Evolutionary conservation across 495 filamentous ascomycete species (phyloP).

Genomic region (Trichocladium uniseriatum): DNA sequence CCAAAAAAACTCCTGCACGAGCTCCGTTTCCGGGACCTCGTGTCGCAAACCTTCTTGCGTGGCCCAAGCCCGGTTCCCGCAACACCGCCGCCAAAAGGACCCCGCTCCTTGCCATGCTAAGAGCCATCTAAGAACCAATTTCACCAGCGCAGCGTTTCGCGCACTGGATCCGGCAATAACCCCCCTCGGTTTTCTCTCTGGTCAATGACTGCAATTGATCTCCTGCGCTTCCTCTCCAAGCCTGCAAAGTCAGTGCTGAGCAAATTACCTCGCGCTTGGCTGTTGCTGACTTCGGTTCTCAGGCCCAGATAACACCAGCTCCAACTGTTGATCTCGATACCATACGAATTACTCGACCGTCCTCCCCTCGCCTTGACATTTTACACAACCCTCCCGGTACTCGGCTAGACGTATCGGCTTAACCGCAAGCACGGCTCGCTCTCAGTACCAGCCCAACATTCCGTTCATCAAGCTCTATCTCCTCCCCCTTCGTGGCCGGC

Average conservation of each 20-base stretch:
- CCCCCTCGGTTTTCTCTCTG: background rate
- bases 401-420: conserved; percentile 74
- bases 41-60: background rate
- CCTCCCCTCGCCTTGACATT: too few species aligned
- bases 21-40: background rate
- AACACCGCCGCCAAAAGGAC: background rate
- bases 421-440: conserved; percentile 58
- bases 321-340: too few species aligned
- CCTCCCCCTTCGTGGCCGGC: conserved; percentile 71
- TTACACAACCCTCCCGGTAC: conserved; percentile 52
- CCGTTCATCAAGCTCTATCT: conserved; percentile 71
- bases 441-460: conserved; percentile 64
- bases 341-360: too few species aligned
- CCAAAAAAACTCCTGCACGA: background rate
- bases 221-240: conserved; percentile 90
- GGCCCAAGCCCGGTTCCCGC: background rate
- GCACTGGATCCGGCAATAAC: background rate
- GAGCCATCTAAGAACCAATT: background rate
- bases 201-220: conserved; percentile 78
- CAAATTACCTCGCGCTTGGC: background rate
- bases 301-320: conserved; percentile 82
- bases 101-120: conserved; percentile 4
- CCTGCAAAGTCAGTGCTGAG: conserved; percentile 71
- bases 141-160: background rate
- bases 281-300: background rate